These are phyloP conservation scores for Phaffomyces antillensis DNA, from an alignment of 805 yeast species.

Conservation along the genomic window DNA sequence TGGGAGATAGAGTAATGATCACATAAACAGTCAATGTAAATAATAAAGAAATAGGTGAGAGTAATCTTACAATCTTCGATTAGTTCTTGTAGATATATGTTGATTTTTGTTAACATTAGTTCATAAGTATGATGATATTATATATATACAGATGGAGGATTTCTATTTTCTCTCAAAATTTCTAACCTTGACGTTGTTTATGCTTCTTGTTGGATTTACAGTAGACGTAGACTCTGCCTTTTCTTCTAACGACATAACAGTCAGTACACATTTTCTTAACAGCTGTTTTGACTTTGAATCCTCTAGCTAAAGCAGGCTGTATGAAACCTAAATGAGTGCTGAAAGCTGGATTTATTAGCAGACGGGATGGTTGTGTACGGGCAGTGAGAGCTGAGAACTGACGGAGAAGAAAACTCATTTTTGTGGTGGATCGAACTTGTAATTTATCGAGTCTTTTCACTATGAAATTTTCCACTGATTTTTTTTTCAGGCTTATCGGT, in stretches of 20 bases:
- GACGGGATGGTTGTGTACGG: conserved; percentile 14
- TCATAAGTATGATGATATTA: background rate
- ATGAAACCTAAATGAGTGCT: conserved; percentile 15
- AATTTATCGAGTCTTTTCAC: background rate
- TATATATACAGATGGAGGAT: background rate
- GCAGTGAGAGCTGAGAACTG: conserved; percentile 11
- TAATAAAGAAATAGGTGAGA: background rate
- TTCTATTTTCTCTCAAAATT: background rate
- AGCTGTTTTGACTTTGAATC: conserved; percentile 87
- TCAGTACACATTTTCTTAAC: conserved; percentile 91
- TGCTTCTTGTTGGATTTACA: conserved; percentile 92
- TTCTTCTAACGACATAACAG: conserved; percentile 86
- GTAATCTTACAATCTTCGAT: too few species aligned
- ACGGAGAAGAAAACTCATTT: conserved; percentile 13
- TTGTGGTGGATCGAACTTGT: background rate
- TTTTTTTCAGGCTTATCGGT: background rate
- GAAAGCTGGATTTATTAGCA: conserved; percentile 11
- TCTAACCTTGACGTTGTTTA: conserved; percentile 81
- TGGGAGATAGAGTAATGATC: conserved; percentile 28
- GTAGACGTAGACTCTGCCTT: conserved; percentile 88
- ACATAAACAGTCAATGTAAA: background rate
- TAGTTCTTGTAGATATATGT: too few species aligned
- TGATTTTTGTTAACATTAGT: background rate
- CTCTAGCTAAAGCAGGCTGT: conserved; percentile 39
- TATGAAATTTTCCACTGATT: background rate